These are phyloP conservation scores for Elymus sibiricus DNA, from an alignment of 176 grass and related monocot genomes.

Conservation along the genomic window DNA sequence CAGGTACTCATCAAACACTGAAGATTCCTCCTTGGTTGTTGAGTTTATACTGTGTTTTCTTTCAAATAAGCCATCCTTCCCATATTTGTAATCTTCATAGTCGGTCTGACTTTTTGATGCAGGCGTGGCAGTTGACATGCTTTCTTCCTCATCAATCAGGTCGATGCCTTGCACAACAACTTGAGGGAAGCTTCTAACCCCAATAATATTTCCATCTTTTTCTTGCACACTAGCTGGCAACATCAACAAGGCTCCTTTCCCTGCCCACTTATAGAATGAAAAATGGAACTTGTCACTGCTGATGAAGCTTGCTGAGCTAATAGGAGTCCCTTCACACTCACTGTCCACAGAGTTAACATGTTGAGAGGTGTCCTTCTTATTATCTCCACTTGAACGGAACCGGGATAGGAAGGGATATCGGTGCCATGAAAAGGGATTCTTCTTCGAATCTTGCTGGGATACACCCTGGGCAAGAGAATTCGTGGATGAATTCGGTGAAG, in stretches of 20 bases:
- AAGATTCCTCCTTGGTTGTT: slow-evolving; percentile 33
- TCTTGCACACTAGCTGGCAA: slow-evolving; percentile 50
- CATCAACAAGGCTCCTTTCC: slow-evolving; percentile 69
- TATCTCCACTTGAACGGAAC: slow-evolving; percentile 45
- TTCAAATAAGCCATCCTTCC: slow-evolving; percentile 35
- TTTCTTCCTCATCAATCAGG: slow-evolving; percentile 63
- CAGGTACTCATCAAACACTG: slow-evolving; percentile 35
- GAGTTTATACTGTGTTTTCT: slow-evolving; percentile 38
- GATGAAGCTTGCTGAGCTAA: slow-evolving; percentile 46
- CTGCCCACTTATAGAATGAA: slow-evolving; percentile 82
- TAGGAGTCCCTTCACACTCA: slow-evolving; percentile 45
- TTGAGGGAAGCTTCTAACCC: slow-evolving; percentile 58
- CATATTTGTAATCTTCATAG: slow-evolving; percentile 34
- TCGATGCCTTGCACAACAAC: slow-evolving; percentile 72
- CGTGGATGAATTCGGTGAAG: slow-evolving; percentile 55
- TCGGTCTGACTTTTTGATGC: slow-evolving; percentile 53
- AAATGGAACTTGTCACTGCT: slow-evolving; percentile 71
- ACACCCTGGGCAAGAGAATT: slow-evolving; percentile 23
- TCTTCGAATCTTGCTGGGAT: slow-evolving; percentile 36
- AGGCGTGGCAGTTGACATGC: slow-evolving; percentile 44
- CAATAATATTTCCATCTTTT: slow-evolving; percentile 37
- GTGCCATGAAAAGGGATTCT: slow-evolving; percentile 47
- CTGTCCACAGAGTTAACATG: slow-evolving; percentile 41
- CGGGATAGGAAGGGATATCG: slow-evolving; percentile 55
- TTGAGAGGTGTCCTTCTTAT: slow-evolving; percentile 33